Conservation (phyloP, 495 filamentous ascomycete genomes). For the Aspergillus campestris region DNA sequence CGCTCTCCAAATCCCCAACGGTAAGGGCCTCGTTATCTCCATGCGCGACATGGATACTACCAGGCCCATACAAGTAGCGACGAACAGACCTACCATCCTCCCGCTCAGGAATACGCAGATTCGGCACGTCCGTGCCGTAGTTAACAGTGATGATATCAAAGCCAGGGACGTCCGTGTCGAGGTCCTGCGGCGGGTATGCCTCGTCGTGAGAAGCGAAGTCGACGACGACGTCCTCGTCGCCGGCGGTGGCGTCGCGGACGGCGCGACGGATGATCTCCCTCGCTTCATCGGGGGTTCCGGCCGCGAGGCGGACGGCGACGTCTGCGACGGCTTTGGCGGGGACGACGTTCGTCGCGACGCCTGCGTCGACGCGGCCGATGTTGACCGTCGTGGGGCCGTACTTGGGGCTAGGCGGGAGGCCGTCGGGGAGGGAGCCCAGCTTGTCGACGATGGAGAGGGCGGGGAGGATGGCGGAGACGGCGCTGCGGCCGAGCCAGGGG, state of each 20-base stretch:
- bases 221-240: slow-evolving; percentile 51
- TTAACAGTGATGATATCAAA: slow-evolving; percentile 76
- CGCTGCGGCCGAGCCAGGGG: slow-evolving; percentile 73
- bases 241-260: slow-evolving; percentile 50
- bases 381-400: slow-evolving; percentile 86
- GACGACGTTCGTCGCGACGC: slow-evolving; percentile 85
- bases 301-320: slow-evolving; percentile 66
- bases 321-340: slow-evolving; percentile 59
- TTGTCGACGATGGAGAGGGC: slow-evolving; percentile 55
- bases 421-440: slow-evolving; percentile 39
- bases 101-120: slow-evolving; percentile 42
- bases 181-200: slow-evolving; percentile 66
- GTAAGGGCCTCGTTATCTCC: slow-evolving; percentile 73
- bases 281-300: slow-evolving; percentile 51
- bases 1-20: slow-evolving; percentile 56
- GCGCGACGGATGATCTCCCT: slow-evolving; percentile 41
- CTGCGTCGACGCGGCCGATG: slow-evolving; percentile 67
- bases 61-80: slow-evolving; percentile 83
- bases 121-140: slow-evolving; percentile 88
- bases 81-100: slow-evolving; percentile 41
- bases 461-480: slow-evolving; percentile 63
- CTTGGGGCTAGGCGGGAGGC: slow-evolving; percentile 62
- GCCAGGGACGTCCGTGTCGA: slow-evolving; percentile 72
- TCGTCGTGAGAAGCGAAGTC: slow-evolving; percentile 38
- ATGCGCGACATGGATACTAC: slow-evolving; percentile 83